Evolutionary conservation across 805 yeast species (phyloP).

Genomic region (Zygotorulaspora florentina): DNA sequence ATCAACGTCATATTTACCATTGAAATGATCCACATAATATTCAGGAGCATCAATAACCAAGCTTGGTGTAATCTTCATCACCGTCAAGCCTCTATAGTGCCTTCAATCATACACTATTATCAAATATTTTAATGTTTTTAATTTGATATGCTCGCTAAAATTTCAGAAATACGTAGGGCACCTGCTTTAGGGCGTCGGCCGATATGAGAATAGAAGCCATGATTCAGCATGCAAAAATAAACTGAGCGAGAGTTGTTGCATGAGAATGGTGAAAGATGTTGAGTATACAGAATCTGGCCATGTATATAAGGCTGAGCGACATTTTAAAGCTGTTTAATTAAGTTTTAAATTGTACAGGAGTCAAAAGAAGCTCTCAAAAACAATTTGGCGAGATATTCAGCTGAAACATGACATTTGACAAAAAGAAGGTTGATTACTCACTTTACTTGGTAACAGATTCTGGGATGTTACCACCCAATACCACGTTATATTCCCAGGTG

Average conservation of each 20-base stretch:
- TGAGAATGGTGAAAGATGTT: not conserved
- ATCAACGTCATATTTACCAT: constrained; percentile 28
- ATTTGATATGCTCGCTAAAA: not conserved
- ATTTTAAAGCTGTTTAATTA: too few relatives aligned
- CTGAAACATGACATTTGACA: constrained; percentile 19
- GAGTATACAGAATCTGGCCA: not conserved
- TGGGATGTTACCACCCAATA: constrained; percentile 60
- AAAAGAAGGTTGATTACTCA: constrained; percentile 40
- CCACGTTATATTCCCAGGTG: constrained; percentile 57
- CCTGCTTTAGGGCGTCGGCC: not conserved
- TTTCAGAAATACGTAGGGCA: constrained; percentile 1
- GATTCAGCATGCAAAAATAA: not conserved
- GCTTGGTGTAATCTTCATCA: constrained; percentile 56
- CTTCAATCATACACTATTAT: not conserved
- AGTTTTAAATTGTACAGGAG: not conserved
- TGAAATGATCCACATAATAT: constrained; percentile 40
- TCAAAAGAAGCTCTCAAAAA: not conserved
- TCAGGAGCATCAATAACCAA: constrained; percentile 47
- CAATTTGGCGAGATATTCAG: not conserved
- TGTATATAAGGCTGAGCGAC: not conserved
- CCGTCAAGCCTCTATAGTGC: not conserved
- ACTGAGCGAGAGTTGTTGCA: not conserved
- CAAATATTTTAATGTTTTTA: not conserved
- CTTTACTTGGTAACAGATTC: constrained; percentile 80
- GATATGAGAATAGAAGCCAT: not conserved